phyloP scores from a whole-genome alignment of 2,329 filamentous ascomycete species.

The Chalaropsis thielavioides region DNA sequence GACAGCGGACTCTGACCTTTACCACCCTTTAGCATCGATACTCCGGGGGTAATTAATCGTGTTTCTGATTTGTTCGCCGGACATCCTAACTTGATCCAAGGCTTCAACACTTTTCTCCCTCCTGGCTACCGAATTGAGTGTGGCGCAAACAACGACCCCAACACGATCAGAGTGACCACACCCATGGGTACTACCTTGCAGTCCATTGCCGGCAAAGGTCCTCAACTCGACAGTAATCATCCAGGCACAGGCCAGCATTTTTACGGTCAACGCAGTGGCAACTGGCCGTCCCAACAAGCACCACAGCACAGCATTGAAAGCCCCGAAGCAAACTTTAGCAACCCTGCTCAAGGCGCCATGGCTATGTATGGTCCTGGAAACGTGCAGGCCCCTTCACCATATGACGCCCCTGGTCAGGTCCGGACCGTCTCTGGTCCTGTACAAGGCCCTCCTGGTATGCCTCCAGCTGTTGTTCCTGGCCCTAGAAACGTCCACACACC shows the following conservation, averaged over 20 bases:
- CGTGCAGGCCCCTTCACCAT: slow-evolving; percentile 19
- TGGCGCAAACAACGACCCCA: slow-evolving; percentile 82
- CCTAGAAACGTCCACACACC: slow-evolving; percentile 44
- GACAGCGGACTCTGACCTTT: not conserved
- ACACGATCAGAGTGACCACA: slow-evolving; percentile 90
- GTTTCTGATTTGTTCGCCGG: slow-evolving; percentile 93
- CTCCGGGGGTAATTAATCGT: slow-evolving; percentile 89
- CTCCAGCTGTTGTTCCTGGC: slow-evolving; percentile 26
- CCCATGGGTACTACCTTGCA: slow-evolving; percentile 95
- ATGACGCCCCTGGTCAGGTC: slow-evolving; percentile 24
- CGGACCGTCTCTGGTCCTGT: slow-evolving; percentile 19
- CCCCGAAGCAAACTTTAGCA: slow-evolving; percentile 47
- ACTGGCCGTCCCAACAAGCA: slow-evolving; percentile 37
- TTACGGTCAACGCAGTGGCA: slow-evolving; percentile 33
- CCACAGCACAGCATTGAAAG: slow-evolving; percentile 42
- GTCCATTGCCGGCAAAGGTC: slow-evolving; percentile 51
- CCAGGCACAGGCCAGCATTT: slow-evolving; percentile 30
- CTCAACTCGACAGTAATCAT: slow-evolving; percentile 32
- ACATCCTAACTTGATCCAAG: slow-evolving; percentile 88
- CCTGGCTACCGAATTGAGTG: slow-evolving; percentile 95
- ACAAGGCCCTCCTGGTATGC: slow-evolving; percentile 16
- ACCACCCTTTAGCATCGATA: slow-evolving; percentile 52
- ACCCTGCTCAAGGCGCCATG: slow-evolving; percentile 38
- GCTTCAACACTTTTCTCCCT: slow-evolving; percentile 94
- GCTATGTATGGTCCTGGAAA: slow-evolving; percentile 31